Evolutionary conservation across 176 grass and related monocot species (phyloP).

Genomic region (Aechmea fasciata): DNA sequence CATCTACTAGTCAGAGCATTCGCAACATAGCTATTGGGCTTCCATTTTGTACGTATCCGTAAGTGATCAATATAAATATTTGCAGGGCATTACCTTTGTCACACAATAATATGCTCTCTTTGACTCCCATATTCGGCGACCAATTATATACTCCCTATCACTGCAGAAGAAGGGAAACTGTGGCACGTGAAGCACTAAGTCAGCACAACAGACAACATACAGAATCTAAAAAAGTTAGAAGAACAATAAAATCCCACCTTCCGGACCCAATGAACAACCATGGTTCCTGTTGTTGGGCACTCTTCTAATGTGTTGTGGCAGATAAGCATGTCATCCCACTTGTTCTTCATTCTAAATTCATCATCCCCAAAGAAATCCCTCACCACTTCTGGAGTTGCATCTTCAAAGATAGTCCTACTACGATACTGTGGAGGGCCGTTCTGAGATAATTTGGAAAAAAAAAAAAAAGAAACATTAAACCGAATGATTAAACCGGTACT

Average conservation of each 20-base stretch:
- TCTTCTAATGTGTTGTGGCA: constrained; percentile 52
- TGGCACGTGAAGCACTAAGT: constrained; percentile 9
- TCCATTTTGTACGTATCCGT: neutral
- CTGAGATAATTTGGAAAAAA: constrained; percentile 24
- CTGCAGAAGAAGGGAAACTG: constrained; percentile 97
- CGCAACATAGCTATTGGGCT: neutral
- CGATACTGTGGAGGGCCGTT: constrained; percentile 52
- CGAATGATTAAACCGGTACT: neutral
- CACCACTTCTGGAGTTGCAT: constrained; percentile 64
- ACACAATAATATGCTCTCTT: constrained; percentile 60
- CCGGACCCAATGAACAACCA: constrained; percentile 81
- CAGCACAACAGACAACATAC: neutral
- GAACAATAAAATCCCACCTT: constrained; percentile 32
- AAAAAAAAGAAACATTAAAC: neutral
- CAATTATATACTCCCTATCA: constrained; percentile 90
- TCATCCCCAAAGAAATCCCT: constrained; percentile 81
- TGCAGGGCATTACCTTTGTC: constrained; percentile 48
- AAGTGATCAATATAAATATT: neutral
- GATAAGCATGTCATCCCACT: constrained; percentile 94
- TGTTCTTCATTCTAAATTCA: constrained; percentile 72
- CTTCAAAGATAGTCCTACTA: constrained; percentile 66
- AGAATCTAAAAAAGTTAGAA: constrained; percentile 9
- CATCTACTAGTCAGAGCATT: no score
- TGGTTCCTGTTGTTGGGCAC: constrained; percentile 53
- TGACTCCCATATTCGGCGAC: constrained; percentile 74